These are phyloP conservation scores for Malus sieversii DNA, from an alignment of 306 rosid genomes.

Conservation along the genomic window DNA sequence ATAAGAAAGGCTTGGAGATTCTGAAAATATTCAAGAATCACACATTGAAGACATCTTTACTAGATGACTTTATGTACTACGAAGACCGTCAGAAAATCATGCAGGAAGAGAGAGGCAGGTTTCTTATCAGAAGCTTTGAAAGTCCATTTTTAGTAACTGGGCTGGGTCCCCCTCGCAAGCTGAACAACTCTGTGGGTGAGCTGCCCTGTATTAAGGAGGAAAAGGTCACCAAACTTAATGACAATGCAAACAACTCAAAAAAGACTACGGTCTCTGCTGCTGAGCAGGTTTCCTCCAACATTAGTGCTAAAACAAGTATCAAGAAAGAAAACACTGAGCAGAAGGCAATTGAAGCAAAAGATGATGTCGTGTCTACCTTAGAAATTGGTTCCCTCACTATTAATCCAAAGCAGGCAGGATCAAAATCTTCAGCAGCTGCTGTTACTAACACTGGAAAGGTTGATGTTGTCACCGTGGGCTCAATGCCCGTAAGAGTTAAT, in stretches of 20 bases:
- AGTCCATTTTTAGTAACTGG: constrained; percentile 39
- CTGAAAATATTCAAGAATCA: constrained; percentile 70
- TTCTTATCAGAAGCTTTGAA: constrained; percentile 35
- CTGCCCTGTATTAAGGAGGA: constrained; percentile 26
- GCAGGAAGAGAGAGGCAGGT: constrained; percentile 80
- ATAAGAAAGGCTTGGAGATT: constrained; percentile 74
- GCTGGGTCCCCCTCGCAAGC: constrained; percentile 45
- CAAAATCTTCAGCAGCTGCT: constrained; percentile 23
- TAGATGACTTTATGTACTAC: constrained; percentile 79
- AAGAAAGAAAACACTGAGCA: constrained; percentile 28
- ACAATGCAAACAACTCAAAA: constrained; percentile 23
- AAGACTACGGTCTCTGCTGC: constrained; percentile 23
- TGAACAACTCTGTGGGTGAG: constrained; percentile 36
- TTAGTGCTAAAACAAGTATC: constrained; percentile 11
- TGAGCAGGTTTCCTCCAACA: constrained; percentile 25
- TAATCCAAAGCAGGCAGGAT: constrained; percentile 35
- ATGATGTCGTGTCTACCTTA: constrained; percentile 36
- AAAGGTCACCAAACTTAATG: constrained; percentile 20
- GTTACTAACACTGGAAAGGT: constrained; percentile 11
- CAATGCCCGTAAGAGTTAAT: constrained; percentile 61
- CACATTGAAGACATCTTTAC: constrained; percentile 71
- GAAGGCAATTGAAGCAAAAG: constrained; percentile 16
- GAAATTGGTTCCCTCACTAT: constrained; percentile 62
- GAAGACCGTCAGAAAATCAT: constrained; percentile 89
- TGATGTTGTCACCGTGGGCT: constrained; percentile 64